Conservation (phyloP, 306 rosid genomes). For the Cicer judaicum region DNA sequence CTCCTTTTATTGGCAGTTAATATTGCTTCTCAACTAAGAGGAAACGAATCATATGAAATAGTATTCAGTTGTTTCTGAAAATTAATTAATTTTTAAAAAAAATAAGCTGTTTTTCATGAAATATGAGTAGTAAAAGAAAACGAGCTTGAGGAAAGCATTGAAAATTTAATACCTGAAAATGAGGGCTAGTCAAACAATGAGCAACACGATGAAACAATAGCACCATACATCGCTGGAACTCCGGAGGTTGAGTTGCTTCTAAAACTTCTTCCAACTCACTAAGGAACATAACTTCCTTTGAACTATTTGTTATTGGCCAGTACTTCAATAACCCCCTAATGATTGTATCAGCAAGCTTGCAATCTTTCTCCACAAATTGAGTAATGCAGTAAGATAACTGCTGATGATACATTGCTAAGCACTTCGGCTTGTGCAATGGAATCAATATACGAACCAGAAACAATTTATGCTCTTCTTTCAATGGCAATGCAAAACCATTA, state of each 20-base stretch:
- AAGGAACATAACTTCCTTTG: constrained; percentile 85
- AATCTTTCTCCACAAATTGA: constrained; percentile 86
- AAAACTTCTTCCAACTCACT: constrained; percentile 83
- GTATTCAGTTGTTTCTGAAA: constrained; percentile 9
- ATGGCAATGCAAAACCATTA: constrained; percentile 75
- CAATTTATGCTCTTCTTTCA: constrained; percentile 82
- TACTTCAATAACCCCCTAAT: constrained; percentile 83
- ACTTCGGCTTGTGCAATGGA: constrained; percentile 84
- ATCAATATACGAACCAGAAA: constrained; percentile 73
- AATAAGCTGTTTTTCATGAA: not conserved
- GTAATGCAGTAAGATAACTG: constrained; percentile 76
- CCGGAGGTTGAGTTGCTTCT: constrained; percentile 82
- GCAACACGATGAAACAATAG: constrained; percentile 71
- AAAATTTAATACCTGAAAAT: constrained; percentile 70
- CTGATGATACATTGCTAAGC: constrained; percentile 77
- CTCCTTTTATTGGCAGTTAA: constrained; percentile 13
- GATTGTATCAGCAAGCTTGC: constrained; percentile 86
- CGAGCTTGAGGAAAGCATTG: constrained; percentile 16
- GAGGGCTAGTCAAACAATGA: constrained; percentile 72
- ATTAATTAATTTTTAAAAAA: not conserved
- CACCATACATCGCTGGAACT: constrained; percentile 86
- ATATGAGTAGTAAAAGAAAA: not conserved
- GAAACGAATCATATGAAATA: constrained; percentile 11
- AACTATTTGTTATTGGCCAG: constrained; percentile 89
- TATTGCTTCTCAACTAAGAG: constrained; percentile 30